Evolutionary conservation across 2,329 filamentous ascomycete genomes (phyloP), one percentile per base, ranked within the genome.

Genomic region (Emmonsia crescens): DNA sequence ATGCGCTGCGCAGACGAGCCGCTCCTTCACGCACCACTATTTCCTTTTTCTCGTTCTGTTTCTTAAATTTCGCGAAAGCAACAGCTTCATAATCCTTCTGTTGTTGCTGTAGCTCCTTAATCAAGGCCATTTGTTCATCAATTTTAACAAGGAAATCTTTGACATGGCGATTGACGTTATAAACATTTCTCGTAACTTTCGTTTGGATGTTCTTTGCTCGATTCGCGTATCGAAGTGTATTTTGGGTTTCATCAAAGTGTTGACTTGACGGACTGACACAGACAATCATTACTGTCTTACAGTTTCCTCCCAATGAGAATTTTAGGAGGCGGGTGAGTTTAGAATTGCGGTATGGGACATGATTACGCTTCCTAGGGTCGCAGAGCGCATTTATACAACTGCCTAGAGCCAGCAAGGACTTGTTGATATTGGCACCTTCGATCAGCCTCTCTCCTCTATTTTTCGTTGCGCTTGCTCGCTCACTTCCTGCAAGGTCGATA

Each of bases 121-220:
- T 99, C 71, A 96, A 77, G n/a, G 86, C 88, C 82, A 96, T 92
- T 74, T 99, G 93, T 77, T 99, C 94, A 72, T 99, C 93, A 69
- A 99, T 99, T 82, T 97, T 97, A 79, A 96, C 94, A 73, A 99
- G 78, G 77, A 96, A 99, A 76, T 99, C 94, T 79, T 99, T 99
- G 70, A 99, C 94, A 76, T 99, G 94, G 64, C 94, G 89, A 74
- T 99, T 96, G 66, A 99, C 94, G 74, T 99, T 99, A 79, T 95
- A 99, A 29, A 97, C 92, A 72, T 99, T 99, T 70, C 92, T 87
- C n/a, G 94, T 96, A 62, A 96, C 91, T 81, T 99, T 99, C 63
- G 94, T 99, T 78, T 97, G 95, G 72, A 99, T 99, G 71, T 99
- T 99, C 83, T 99, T 99, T 63, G 94, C 94, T 67, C 94, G 84